Conservation (phyloP, 2,329 filamentous ascomycete species). For the Fonsecaea erecta region DNA sequence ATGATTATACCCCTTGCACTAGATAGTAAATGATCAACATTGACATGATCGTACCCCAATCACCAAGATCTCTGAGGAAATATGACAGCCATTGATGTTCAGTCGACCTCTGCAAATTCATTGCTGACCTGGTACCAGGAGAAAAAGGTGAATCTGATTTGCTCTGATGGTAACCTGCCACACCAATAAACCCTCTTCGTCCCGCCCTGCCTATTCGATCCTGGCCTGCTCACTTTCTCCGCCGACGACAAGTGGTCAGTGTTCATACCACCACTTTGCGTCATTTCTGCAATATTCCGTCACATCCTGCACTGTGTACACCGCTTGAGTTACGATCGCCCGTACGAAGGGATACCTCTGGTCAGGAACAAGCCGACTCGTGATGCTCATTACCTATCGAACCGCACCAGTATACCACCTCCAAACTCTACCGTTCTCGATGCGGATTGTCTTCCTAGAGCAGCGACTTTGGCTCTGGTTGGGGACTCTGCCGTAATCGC, state of each 20-base stretch:
- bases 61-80: conserved; percentile 73
- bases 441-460: background rate
- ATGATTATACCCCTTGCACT: conserved; percentile 70
- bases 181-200: background rate
- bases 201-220: background rate
- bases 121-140: conserved; percentile 24
- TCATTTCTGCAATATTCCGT: background rate
- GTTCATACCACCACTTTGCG: background rate
- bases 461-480: background rate
- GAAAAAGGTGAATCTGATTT: background rate
- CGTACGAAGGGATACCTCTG: background rate
- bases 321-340: background rate
- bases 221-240: background rate
- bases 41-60: conserved; percentile 62
- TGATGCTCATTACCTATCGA: background rate
- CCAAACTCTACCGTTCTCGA: background rate
- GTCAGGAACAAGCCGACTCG: background rate
- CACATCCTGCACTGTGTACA: background rate
- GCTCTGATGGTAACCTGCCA: background rate
- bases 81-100: conserved; percentile 3
- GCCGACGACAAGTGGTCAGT: background rate
- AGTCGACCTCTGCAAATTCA: background rate
- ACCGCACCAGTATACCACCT: background rate
- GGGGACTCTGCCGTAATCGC: background rate
- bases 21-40: conserved; percentile 70